Base-by-base conservation (phyloP, 345 rosid species). In the Xanthoceras sorbifolium region DNA sequence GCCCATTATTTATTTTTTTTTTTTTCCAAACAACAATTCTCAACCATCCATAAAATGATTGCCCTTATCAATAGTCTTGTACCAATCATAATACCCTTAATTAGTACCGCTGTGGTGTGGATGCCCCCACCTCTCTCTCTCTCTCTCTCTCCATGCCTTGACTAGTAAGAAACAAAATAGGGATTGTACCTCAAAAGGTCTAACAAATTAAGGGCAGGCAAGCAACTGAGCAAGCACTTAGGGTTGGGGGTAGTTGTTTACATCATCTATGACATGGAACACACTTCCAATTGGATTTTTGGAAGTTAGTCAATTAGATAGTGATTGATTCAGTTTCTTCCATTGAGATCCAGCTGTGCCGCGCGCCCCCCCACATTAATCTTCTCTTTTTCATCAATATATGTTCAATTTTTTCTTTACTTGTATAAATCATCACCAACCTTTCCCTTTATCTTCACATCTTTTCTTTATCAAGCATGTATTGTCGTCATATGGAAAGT, bases 221-320 rank as follows among this genome's bases (percentile, higher is more conserved):
- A 5, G 40, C 0, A 26, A 12, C n/a, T n/a, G n/a, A n/a, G n/a
- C n/a, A n/a, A n/a, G n/a, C n/a, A n/a, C n/a, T 8, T 7, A 8
- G 42, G 10, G 4, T 38, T 0, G 11, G 11, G 15, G 52, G 15
- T 1, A 17, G 2, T 14, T 74, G 86, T 67, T 50, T 50, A 18
- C 48, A 75, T 78, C 79, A 80, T 23, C 54, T 36, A 72, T 80
- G 84, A 78, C 82, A 22, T 67, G 80, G 64, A 67, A 80, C 34
- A 44, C 84, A 80, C 78, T 44, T 26, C 10, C 32, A 10, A 18
- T n/a, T 18, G 36, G 48, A 54, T 0, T 4, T n/a, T 48, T 34
- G 74, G 74, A 31, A 34, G 46, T 74, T 71, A n/a, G 42, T 78
- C 65, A 22, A 71, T 28, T 8, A 12, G 81, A 83, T 5, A n/a